phyloP scores from a whole-genome alignment of 2,329 filamentous ascomycete species.

The Paracoccidioides brasiliensis region DNA sequence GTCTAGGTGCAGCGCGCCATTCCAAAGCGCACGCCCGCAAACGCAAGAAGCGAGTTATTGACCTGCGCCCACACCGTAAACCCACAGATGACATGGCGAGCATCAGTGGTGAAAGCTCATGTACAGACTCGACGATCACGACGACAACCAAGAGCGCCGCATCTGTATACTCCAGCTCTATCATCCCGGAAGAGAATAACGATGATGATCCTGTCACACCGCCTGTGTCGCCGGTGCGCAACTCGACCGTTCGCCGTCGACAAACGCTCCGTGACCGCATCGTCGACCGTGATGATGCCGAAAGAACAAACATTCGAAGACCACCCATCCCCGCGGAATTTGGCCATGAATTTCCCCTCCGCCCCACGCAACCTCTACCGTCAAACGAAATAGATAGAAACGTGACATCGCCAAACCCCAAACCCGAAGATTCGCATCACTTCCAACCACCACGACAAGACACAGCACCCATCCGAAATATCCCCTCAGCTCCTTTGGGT shows the following conservation, averaged over 20 bases:
- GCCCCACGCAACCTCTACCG: not conserved
- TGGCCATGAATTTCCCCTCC: conserved; percentile 11
- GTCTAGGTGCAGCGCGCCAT: conserved; percentile 29
- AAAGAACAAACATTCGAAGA: conserved; percentile 14
- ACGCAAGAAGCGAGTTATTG: conserved; percentile 36
- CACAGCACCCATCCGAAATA: not conserved
- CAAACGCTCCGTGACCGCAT: conserved; percentile 24
- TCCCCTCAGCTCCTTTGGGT: not conserved
- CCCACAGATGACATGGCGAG: conserved; percentile 29
- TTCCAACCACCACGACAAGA: not conserved
- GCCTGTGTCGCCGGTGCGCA: conserved; percentile 33
- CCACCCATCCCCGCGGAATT: conserved; percentile 12
- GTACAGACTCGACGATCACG: conserved; percentile 23
- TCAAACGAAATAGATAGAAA: not conserved
- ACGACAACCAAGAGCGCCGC: conserved; percentile 33
- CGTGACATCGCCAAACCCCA: not conserved
- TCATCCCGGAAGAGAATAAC: conserved; percentile 46
- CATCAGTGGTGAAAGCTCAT: conserved; percentile 30
- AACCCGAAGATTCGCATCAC: not conserved
- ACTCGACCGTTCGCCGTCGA: conserved; percentile 13
- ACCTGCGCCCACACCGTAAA: conserved; percentile 33
- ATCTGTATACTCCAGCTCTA: conserved; percentile 36
- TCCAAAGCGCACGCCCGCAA: conserved; percentile 35
- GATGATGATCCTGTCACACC: conserved; percentile 42
- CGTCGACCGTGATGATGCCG: conserved; percentile 13